Base-by-base conservation (phyloP, 176 grass and related monocot species). In the Eleusine coracana region DNA sequence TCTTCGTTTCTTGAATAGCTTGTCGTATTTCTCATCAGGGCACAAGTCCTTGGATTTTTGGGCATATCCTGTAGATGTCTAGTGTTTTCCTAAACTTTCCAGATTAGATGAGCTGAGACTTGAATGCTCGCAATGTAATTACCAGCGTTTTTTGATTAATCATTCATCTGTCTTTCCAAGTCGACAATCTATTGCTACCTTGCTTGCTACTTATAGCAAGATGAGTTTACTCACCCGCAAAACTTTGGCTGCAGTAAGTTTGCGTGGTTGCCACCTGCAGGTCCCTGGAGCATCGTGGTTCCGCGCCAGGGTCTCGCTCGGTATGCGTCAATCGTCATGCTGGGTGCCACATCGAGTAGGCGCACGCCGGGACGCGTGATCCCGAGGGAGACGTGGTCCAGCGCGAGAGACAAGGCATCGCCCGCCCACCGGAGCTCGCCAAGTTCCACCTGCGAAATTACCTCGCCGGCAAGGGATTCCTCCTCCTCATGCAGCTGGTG, bases 401-500 rank as follows among this genome's bases (percentile, higher is more conserved):
- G 21, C 7, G 13, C 49, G 49, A 80, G 21, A 14, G 66, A 80
- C 49, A 70, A 80, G 66, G 78, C 40, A 80, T 80, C 66, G 31
- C 3, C 10, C 42, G 10, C 61, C 45, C 61, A 51, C 21, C 17
- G 18, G 77, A 79, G 21, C 21, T 61, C 23, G 31, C 18, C 63
- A 80, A 68, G 50, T 28, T 52, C 45, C 77, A 80, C 77, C 46
- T 80, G 78, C 34, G 5, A 70, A 80, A 70, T 70, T 54, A 56
- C 78, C 65, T 52, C 78, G 21, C 64, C 78, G 36, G 39, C 66
- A 80, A 80, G 78, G 34, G 34, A 80, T 80, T 27, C 78, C 78
- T 80, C 78, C 78, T 80, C 49, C 21, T 54, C 78, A 15, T 28
- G 51, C 63, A 10, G 7, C 46, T 37, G 17, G 29, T n/a, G 2